Conservation (phyloP, 2,329 filamentous ascomycete species). For the Grosmannia penicillata region DNA sequence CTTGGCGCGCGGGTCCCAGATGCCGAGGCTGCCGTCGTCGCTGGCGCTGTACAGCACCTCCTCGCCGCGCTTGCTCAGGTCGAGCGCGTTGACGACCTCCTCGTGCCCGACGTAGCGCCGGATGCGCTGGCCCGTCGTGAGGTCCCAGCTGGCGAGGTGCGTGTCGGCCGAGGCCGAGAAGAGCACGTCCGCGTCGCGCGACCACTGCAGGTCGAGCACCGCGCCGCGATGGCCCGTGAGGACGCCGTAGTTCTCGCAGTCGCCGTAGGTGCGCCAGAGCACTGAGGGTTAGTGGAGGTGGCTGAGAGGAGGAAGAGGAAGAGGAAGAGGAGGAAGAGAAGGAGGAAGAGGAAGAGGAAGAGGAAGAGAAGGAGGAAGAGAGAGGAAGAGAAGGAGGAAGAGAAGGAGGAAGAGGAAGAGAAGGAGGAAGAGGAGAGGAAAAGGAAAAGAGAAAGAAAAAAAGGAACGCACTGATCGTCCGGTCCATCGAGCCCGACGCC, state of each 20-base stretch:
- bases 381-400: neutral
- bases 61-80: slow-evolving; percentile 78
- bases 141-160: slow-evolving; percentile 87
- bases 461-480: slow-evolving; percentile 57
- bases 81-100: slow-evolving; percentile 86
- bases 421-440: neutral
- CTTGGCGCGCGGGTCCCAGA: slow-evolving; percentile 92
- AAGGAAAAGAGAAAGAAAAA: neutral
- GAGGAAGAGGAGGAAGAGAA: neutral
- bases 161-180: slow-evolving; percentile 91
- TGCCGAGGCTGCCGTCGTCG: slow-evolving; percentile 84
- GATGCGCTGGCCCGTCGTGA: slow-evolving; percentile 84
- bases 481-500: slow-evolving; percentile 90
- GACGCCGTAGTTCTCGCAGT: slow-evolving; percentile 87
- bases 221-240: slow-evolving; percentile 84
- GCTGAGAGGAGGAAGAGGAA: no score
- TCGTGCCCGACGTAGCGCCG: slow-evolving; percentile 86
- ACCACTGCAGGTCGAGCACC: slow-evolving; percentile 88
- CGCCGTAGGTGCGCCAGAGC: slow-evolving; percentile 83
- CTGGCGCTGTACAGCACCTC: slow-evolving; percentile 83
- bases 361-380: slow-evolving; percentile 8
- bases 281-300: slow-evolving; percentile 42
- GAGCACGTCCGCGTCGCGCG: slow-evolving; percentile 77
- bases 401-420: neutral
- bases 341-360: neutral